Evolutionary conservation across 2,329 filamentous ascomycete genomes (phyloP), one percentile per base, ranked within the genome.

Genomic region (Metarhizium robertsii): DNA sequence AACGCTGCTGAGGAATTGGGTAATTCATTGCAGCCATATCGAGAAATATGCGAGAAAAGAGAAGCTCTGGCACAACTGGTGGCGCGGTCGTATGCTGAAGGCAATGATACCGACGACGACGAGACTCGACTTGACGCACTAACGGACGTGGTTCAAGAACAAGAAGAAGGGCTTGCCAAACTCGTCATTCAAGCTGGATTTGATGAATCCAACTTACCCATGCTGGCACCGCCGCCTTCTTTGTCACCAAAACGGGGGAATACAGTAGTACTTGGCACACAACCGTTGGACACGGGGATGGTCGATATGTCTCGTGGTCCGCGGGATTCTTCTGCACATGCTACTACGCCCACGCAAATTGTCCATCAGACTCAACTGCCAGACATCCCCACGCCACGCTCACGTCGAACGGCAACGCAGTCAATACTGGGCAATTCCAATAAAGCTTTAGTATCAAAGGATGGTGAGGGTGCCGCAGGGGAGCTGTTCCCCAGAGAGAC

Each of bases 351-450:
- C 13, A 74, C 76, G 1, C 75, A 83, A 58, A 70, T 80, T 18
- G 73, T 81, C 20, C 71, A 75, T 20, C 79, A 81, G 61, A 81
- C 79, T 1, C 79, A 81, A 54, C 61, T 77, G 25, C 68, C 71
- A 10, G 59, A 60, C 36, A 55, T 54, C n/a, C 62, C 63, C 5
- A 61, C 63, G 20, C 58, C 58, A 14, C 53, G 55, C 32, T 56
- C 61, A n/a, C 60, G 57, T 42, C 42, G 58, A 16, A 56, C 61
- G 2, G 55, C 60, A 48, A 14, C 48, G 4, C 29, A 30, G 20
- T 49, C 25, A 34, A 2, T 18, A 14, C 25, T 1, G 13, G 29
- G 29, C 16, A 34, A 32, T 49, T 49, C 11, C 47, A 32, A 30
- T 10, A 60, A 55, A 32, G 64, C 61, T 16, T 52, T 65, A 16